Base-by-base conservation (phyloP, 1,139 yeast species). In the Nematodospora anomalae region DNA sequence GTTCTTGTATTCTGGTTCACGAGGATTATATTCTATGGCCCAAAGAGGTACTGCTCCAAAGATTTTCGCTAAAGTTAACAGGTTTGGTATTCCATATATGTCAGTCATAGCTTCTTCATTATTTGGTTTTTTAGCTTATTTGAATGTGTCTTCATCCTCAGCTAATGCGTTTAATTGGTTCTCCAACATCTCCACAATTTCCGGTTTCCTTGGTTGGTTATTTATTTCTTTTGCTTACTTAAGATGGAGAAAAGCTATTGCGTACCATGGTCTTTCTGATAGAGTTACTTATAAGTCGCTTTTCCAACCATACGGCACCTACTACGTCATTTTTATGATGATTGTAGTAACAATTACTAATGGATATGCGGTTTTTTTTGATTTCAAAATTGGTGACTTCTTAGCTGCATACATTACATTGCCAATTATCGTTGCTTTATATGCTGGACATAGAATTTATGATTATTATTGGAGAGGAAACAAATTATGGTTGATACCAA, bases 121-220 rank as follows among this genome's bases (percentile, higher is more conserved):
- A 21, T 46, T 59, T 30, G 64, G 83, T 36, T 63, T 71, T 32
- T 67, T 83, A 47, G 78, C 87, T 2, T 83, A 74, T 57, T 76
- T 83, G 73, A 79, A 76, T 45, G 74, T 73, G 28, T 69, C 84
- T 1, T 60, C 76, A 1, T 60, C 72, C 3, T 71, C 87, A 0
- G 64, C 77, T 5, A 60, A 64, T 18, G 75, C 80, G n/a, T 83
- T 83, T 60, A 64, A 64, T 35, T 82, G 84, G 68, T 79, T 83
- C 45, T 81, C 83, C 37, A 82, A 81, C 54, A 79, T 81, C 45
- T 82, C 82, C 26, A 79, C 89, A 22, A 79, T 83, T 45, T 79
- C 83, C 29, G 90, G 89, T 33, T 69, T 83, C 37, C 55, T 83
- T 39, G 75, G 85, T 29, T 84, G 92, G 92, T 64, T 81, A 37